phyloP scores from a whole-genome alignment of 2,329 filamentous ascomycete species.

The Cyphellophora attinorum region DNA sequence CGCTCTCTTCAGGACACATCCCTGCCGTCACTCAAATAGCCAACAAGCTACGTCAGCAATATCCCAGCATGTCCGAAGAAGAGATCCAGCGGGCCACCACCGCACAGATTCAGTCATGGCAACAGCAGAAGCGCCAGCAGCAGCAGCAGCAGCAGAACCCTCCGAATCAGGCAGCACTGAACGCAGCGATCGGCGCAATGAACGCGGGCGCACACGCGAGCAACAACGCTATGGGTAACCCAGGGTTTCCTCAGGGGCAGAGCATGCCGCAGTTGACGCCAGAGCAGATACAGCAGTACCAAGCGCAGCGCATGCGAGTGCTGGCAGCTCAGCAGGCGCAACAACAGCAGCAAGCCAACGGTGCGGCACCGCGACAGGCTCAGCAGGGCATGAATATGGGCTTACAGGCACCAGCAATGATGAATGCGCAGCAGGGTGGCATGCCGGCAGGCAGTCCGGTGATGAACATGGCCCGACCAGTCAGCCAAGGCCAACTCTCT shows the following conservation, averaged over 20 bases:
- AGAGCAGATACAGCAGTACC: slow-evolving; percentile 37
- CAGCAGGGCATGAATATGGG: slow-evolving; percentile 19
- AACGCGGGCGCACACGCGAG: slow-evolving; percentile 30
- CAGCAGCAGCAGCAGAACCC: slow-evolving; percentile 19
- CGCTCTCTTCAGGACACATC: slow-evolving; percentile 44
- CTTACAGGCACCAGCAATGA: slow-evolving; percentile 11
- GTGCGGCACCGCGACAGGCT: slow-evolving; percentile 7
- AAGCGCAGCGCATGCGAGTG: slow-evolving; percentile 20
- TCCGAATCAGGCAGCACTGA: slow-evolving; percentile 43
- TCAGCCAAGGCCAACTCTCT: slow-evolving; percentile 19
- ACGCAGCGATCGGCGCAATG: slow-evolving; percentile 36
- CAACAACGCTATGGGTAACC: neutral
- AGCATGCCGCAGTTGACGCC: neutral
- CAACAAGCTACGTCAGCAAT: slow-evolving; percentile 40
- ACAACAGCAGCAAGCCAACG: no score
- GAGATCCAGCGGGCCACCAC: slow-evolving; percentile 45
- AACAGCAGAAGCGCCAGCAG: slow-evolving; percentile 27
- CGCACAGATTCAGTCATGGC: slow-evolving; percentile 36
- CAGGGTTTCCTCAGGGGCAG: neutral
- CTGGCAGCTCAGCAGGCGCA: slow-evolving; percentile 18
- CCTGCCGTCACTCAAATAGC: slow-evolving; percentile 45
- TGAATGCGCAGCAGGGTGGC: slow-evolving; percentile 17
- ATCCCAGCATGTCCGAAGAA: slow-evolving; percentile 43
- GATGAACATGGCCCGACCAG: slow-evolving; percentile 29
- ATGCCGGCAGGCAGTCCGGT: slow-evolving; percentile 31